Percentiles rank a stretch among this genome's conserved stretches.
These are phyloP conservation scores for Russula olivacea DNA, from an alignment of 768 basidiomycete species.

Conservation along the genomic window DNA sequence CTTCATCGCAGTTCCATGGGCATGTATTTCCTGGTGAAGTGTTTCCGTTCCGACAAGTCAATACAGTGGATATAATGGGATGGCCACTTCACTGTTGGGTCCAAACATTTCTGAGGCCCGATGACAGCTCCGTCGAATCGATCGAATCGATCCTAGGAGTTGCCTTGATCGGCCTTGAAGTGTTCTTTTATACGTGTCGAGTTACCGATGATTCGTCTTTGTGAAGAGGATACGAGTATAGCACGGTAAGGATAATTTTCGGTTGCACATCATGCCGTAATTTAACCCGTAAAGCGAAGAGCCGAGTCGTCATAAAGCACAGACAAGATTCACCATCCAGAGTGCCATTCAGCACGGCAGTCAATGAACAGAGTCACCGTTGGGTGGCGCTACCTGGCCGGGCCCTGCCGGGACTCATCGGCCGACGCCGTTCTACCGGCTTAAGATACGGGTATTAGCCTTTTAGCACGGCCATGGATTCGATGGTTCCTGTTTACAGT, in stretches of 20 bases:
- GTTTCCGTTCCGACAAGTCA: not conserved
- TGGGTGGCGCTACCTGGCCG: too few species aligned
- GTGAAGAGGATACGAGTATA: not conserved
- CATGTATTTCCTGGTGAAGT: not conserved
- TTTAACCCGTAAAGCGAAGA: too few species aligned
- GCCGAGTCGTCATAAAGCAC: too few species aligned
- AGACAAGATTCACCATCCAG: too few species aligned
- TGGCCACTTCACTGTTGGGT: not conserved
- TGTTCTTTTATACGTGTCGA: not conserved
- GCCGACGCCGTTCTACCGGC: too few species aligned
- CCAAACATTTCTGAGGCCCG: not conserved
- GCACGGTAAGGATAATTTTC: not conserved
- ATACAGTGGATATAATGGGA: not conserved
- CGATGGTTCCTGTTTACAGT: too few species aligned
- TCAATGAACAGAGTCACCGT: too few species aligned
- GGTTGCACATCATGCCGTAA: too few species aligned
- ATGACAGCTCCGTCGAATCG: not conserved
- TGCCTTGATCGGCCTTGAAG: not conserved
- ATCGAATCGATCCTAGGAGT: not conserved
- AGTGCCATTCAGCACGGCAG: too few species aligned
- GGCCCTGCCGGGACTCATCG: too few species aligned
- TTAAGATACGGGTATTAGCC: too few species aligned
- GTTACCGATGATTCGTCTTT: not conserved
- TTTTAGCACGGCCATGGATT: too few species aligned
- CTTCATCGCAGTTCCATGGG: not conserved